Conservation (phyloP, 768 basidiomycete species). For the Calocera viscosa region DNA sequence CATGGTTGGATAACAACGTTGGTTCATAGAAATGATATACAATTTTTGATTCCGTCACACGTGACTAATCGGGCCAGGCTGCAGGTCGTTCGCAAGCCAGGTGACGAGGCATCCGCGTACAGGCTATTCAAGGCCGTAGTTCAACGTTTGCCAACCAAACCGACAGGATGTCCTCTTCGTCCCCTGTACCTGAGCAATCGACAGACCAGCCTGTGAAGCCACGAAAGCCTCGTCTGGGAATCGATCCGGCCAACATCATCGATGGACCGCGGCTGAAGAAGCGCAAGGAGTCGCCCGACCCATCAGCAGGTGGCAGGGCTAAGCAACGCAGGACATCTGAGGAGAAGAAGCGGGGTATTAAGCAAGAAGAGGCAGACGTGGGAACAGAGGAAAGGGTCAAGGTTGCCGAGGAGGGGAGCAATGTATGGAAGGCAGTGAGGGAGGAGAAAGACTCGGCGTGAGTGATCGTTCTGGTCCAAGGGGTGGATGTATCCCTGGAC, state of each 20-base stretch:
- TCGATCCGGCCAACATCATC: constrained; percentile 9
- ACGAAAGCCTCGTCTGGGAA: background rate
- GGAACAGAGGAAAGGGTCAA: constrained; percentile 1
- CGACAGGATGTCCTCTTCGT: background rate
- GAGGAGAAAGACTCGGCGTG: constrained; percentile 4
- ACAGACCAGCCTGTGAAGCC: constrained; percentile 1
- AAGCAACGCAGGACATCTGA: constrained; percentile 8
- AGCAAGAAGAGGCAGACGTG: constrained; percentile 5
- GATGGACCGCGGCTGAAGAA: constrained; percentile 10
- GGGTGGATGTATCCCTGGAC: background rate
- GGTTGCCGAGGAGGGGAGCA: background rate
- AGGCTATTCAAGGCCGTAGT: background rate
- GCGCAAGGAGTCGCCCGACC: constrained; percentile 9
- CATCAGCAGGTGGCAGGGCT: background rate
- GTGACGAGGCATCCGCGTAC: background rate
- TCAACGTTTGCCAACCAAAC: background rate
- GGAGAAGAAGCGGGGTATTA: background rate
- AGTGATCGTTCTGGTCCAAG: background rate
- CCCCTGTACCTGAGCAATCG: background rate
- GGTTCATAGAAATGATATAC: too few species aligned
- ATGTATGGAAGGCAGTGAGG: constrained; percentile 6
- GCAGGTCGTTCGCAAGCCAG: background rate
- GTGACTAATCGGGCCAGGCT: background rate
- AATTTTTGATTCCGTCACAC: background rate
- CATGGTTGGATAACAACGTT: too few species aligned